These are phyloP conservation scores for Platanus orientalis DNA, from an alignment of 164 flowering plant species.

Conservation along the genomic window DNA sequence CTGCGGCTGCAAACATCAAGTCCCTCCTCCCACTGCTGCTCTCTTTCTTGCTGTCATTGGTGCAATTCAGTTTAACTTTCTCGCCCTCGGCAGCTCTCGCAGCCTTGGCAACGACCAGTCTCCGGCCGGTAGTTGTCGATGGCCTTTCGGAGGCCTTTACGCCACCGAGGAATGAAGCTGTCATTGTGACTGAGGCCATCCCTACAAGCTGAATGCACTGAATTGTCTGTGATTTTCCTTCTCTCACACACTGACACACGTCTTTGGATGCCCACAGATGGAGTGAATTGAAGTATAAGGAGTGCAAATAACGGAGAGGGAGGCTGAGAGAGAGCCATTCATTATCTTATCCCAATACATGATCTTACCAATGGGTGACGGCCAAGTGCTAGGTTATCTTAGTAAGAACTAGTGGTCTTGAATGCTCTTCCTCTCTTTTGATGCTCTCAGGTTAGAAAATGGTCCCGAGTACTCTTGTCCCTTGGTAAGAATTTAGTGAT, in stretches of 20 bases:
- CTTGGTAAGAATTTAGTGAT: too few relatives aligned
- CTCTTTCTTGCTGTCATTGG: conserved; percentile 19
- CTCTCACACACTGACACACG: neutral
- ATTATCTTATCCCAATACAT: conserved; percentile 36
- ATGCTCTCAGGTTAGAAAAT: too few relatives aligned
- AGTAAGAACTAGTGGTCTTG: conserved; percentile 19
- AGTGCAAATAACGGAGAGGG: neutral
- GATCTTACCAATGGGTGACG: conserved; percentile 25
- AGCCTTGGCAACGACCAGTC: conserved; percentile 41
- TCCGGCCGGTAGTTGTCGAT: conserved; percentile 20
- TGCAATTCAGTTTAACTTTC: conserved; percentile 6
- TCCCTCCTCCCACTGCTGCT: too few relatives aligned
- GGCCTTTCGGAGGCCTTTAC: conserved; percentile 19
- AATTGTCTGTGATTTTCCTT: neutral
- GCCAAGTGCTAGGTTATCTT: conserved; percentile 44
- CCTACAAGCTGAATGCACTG: neutral
- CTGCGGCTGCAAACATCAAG: too few relatives aligned
- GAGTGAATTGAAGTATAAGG: neutral
- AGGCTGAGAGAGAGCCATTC: conserved; percentile 13
- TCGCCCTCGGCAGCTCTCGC: conserved; percentile 21
- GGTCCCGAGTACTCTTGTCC: too few relatives aligned
- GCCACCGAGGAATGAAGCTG: conserved; percentile 47
- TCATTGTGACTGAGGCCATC: conserved; percentile 75
- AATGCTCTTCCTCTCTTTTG: too few relatives aligned
- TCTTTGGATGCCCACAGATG: conserved; percentile 1